A percentile compares a stretch with the other conserved stretches of the same genome.
Evolutionary conservation across 2,329 filamentous ascomycete genomes (phyloP).

Genomic region (Balansia obtecta): DNA sequence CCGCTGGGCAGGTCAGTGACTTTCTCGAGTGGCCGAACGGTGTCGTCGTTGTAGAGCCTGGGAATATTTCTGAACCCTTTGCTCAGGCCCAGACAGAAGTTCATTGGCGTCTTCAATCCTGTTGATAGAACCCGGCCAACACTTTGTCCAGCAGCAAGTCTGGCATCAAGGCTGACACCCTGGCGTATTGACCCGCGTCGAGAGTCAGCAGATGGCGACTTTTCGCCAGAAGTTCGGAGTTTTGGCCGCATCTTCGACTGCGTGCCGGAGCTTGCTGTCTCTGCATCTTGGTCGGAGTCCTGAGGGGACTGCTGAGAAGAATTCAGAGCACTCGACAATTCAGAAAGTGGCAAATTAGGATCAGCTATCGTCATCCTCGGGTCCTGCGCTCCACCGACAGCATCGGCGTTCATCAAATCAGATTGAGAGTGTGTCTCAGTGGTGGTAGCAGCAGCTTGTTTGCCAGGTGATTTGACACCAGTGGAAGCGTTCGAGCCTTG

Average conservation of each 20-base stretch:
- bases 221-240: slow-evolving; percentile 3
- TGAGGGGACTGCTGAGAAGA: slow-evolving; percentile 1
- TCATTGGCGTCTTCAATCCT: slow-evolving; percentile 70
- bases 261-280: neutral
- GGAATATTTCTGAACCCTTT: slow-evolving; percentile 85
- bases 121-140: slow-evolving; percentile 61
- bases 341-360: neutral
- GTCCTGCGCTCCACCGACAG: neutral
- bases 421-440: slow-evolving; percentile 5
- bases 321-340: neutral
- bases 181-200: slow-evolving; percentile 11
- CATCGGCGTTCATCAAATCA: slow-evolving; percentile 3
- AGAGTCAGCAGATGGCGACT: slow-evolving; percentile 8
- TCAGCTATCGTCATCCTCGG: neutral
- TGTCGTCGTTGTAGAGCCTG: slow-evolving; percentile 73
- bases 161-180: slow-evolving; percentile 37
- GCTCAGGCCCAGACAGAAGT: slow-evolving; percentile 70
- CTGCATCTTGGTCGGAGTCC: neutral
- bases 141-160: slow-evolving; percentile 52
- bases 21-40: slow-evolving; percentile 63
- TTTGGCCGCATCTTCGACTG: neutral
- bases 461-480: slow-evolving; percentile 3
- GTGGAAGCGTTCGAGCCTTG: slow-evolving; percentile 1
- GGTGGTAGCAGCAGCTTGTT: slow-evolving; percentile 3
- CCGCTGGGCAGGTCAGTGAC: slow-evolving; percentile 69